These are phyloP conservation scores for Penicillium sp. DNA, from an alignment of 2,329 filamentous ascomycete species.

Conservation along the genomic window DNA sequence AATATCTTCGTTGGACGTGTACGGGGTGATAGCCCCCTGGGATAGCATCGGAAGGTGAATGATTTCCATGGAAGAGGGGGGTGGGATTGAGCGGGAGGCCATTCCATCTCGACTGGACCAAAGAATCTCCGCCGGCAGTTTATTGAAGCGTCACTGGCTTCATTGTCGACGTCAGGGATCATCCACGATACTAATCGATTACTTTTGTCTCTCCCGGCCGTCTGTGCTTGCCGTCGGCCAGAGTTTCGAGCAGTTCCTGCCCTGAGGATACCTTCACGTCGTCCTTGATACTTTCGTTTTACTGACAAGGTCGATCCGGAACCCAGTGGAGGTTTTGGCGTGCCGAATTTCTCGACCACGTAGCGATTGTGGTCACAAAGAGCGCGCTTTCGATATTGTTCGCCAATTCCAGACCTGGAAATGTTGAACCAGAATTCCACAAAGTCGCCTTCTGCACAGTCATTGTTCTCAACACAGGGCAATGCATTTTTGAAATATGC, in stretches of 20 bases:
- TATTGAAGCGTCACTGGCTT: neutral
- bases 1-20: neutral
- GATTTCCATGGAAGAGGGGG: neutral
- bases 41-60: neutral
- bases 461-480: slow-evolving; percentile 14
- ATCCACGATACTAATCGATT: neutral
- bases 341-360: neutral
- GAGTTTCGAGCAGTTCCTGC: neutral
- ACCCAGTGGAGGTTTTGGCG: neutral
- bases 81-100: neutral
- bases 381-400: neutral
- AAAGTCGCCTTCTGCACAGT: slow-evolving; percentile 18
- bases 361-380: neutral
- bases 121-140: neutral
- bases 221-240: neutral
- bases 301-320: neutral
- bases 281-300: neutral
- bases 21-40: neutral
- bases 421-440: slow-evolving; percentile 8
- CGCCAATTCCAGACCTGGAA: slow-evolving; percentile 3
- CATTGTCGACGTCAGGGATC: neutral
- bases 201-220: neutral
- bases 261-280: neutral
- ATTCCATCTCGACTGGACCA: neutral
- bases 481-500: slow-evolving; percentile 17